Evolutionary conservation across 2,329 filamentous ascomycete genomes (phyloP), one percentile per base, ranked within the genome.

Genomic region (Monilinia laxa): DNA sequence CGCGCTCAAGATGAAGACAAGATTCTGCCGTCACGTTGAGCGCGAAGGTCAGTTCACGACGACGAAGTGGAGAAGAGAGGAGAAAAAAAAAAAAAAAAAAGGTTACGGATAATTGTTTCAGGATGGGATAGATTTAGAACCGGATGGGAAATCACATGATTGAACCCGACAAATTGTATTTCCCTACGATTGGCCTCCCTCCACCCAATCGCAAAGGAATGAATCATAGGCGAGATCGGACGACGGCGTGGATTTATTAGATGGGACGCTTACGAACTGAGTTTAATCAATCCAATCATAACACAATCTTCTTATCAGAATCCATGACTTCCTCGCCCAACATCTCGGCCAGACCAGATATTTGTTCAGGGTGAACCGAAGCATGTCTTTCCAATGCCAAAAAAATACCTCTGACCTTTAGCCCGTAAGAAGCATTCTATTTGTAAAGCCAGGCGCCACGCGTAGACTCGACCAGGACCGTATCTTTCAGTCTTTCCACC

Each of bases 381-480:
- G 40, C 49, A 52, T 63, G 40, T 51, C 47, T 14, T 53, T 7
- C n/a, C 59, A 23, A 62, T 35, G 18, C 23, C 47, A 52, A n/a
- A 52, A n/a, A 28, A 42, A 54, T 42, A 42, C 35, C 31, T 40
- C 38, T 18, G 28, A 55, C 59, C 69, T 53, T 69, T 64, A 68
- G 59, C 70, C 68, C 66, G 62, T 70, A 62, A 71, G 38, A 70
- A 67, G 25, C 57, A 70, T 71, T 72, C 65, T 49, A 71, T 72
- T 72, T 70, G 68, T 69, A 70, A 72, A 56, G 68, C 38, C 40
- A 64, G n/a, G n/a, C n/a, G 28, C 28, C 28, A 28, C 42, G 59
- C 23, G 47, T 28, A 53, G 35, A 42, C 66, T 58, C 60, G 60
- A 35, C 60, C 60, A 53, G 14, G 12, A 38, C 31, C 31, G 31